phyloP scores from a whole-genome alignment of 2,329 filamentous ascomycete genomes.

The Blumeriella jaapii region DNA sequence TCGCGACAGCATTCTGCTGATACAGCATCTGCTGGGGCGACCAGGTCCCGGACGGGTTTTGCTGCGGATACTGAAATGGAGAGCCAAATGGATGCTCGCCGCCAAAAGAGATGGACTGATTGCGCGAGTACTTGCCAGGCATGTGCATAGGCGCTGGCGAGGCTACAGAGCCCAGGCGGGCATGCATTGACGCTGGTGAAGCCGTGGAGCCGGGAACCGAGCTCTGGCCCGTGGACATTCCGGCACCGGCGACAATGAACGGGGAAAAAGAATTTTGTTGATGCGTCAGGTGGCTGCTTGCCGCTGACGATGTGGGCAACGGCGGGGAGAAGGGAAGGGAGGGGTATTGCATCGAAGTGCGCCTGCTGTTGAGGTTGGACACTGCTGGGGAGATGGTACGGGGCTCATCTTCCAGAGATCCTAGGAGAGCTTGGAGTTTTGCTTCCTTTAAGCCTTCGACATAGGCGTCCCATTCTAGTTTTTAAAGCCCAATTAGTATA shows the following conservation, averaged over 20 bases:
- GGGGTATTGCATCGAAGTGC: conserved; percentile 63
- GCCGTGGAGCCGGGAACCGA: conserved; percentile 52
- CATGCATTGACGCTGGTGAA: conserved; percentile 59
- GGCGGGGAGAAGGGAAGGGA: conserved; percentile 75
- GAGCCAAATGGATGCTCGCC: conserved; percentile 47
- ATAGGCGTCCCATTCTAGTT: conserved; percentile 58
- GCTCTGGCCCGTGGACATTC: conserved; percentile 49
- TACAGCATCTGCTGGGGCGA: conserved; percentile 43
- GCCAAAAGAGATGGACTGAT: conserved; percentile 61
- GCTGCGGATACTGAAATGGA: conserved; percentile 55
- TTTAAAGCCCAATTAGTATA: conserved; percentile 8
- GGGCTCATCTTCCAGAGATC: conserved; percentile 68
- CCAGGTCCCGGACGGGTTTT: conserved; percentile 49
- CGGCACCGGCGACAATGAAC: conserved; percentile 46
- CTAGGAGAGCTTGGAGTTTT: conserved; percentile 83
- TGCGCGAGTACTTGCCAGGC: conserved; percentile 52
- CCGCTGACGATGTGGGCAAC: conserved; percentile 65
- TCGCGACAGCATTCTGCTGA: conserved; percentile 39
- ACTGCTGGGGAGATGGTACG: conserved; percentile 54
- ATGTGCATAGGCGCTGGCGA: conserved; percentile 61
- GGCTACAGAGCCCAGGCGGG: conserved; percentile 44
- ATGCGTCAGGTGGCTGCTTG: conserved; percentile 51
- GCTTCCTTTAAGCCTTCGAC: conserved; percentile 77
- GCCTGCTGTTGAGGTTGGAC: conserved; percentile 46
- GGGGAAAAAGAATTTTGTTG: conserved; percentile 43